Conservation (phyloP, 1,284 basidiomycete genomes). For the Microbotryomycetes sp. region DNA sequence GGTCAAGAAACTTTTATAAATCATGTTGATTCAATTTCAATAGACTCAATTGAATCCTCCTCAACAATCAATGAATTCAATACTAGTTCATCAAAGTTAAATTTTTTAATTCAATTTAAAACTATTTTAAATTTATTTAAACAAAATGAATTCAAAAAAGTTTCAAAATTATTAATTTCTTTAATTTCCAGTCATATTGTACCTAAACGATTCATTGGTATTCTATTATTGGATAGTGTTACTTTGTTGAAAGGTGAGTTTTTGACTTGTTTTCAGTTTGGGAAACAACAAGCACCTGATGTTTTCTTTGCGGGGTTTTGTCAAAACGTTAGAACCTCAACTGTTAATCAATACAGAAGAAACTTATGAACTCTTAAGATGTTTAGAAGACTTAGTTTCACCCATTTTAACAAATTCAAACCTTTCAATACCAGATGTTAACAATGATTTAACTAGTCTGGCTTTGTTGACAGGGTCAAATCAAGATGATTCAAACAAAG, state of each 20-base stretch:
- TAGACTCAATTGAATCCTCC: conserved; percentile 31
- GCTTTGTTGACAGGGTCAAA: conserved; percentile 16
- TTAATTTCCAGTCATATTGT: conserved; percentile 44
- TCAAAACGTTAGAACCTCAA: conserved; percentile 43
- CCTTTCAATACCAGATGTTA: conserved; percentile 34
- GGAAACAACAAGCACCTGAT: not conserved
- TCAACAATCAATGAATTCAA: not conserved
- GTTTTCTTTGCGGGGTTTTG: not conserved
- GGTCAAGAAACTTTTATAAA: conserved; percentile 31
- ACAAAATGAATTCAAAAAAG: conserved; percentile 33
- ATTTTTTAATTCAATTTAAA: conserved; percentile 38
- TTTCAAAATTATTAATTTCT: conserved; percentile 43
- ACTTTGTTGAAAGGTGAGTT: conserved; percentile 44
- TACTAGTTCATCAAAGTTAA: not conserved
- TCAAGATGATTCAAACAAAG: not conserved
- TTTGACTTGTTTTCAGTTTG: not conserved
- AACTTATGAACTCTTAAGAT: conserved; percentile 46
- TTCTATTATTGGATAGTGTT: conserved; percentile 45
- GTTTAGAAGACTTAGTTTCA: conserved; percentile 45
- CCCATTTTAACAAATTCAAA: conserved; percentile 20
- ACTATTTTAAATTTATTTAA: too few relatives aligned
- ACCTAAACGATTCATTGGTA: conserved; percentile 45
- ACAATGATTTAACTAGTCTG: conserved; percentile 31
- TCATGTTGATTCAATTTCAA: conserved; percentile 37
- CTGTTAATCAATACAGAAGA: conserved; percentile 42